phyloP scores from a whole-genome alignment of 768 basidiomycete species.

The Xerocomellus amylosporus region DNA sequence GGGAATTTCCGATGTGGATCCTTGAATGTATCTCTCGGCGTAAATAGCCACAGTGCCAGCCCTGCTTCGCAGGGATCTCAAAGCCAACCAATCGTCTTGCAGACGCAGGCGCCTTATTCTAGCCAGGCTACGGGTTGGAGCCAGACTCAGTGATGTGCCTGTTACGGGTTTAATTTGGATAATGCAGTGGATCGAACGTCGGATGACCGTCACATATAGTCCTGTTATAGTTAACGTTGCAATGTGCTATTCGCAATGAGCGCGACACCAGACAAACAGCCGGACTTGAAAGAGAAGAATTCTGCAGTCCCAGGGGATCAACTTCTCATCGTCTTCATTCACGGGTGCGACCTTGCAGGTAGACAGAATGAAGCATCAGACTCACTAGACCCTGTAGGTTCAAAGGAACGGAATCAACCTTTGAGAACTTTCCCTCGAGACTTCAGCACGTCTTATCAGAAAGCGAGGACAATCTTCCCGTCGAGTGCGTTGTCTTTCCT shows the following conservation, averaged over 20 bases:
- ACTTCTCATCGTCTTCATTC: conserved; percentile 73
- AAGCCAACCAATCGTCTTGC: conserved; percentile 38
- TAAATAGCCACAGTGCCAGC: not conserved
- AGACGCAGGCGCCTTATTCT: conserved; percentile 54
- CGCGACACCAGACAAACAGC: conserved; percentile 5
- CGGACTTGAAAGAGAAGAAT: not conserved
- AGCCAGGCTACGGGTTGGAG: conserved; percentile 39
- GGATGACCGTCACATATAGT: not conserved
- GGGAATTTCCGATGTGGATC: conserved; percentile 22
- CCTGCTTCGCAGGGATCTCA: conserved; percentile 14
- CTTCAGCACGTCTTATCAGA: conserved; percentile 74
- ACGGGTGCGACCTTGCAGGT: conserved; percentile 52
- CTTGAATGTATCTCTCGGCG: conserved; percentile 16
- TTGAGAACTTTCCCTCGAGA: conserved; percentile 73
- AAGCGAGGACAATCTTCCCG: conserved; percentile 50
- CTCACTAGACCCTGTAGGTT: conserved; percentile 36
- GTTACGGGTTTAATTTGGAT: not conserved
- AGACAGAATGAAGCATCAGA: not conserved
- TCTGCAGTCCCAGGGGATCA: conserved; percentile 35
- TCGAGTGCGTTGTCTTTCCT: conserved; percentile 83
- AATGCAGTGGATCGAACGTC: not conserved
- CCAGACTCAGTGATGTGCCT: conserved; percentile 26
- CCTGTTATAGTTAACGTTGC: conserved; percentile 15
- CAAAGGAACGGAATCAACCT: conserved; percentile 67
- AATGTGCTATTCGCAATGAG: conserved; percentile 11